Evolutionary conservation across 495 filamentous ascomycete species (phyloP).

Genomic region (Podospora anserina): DNA sequence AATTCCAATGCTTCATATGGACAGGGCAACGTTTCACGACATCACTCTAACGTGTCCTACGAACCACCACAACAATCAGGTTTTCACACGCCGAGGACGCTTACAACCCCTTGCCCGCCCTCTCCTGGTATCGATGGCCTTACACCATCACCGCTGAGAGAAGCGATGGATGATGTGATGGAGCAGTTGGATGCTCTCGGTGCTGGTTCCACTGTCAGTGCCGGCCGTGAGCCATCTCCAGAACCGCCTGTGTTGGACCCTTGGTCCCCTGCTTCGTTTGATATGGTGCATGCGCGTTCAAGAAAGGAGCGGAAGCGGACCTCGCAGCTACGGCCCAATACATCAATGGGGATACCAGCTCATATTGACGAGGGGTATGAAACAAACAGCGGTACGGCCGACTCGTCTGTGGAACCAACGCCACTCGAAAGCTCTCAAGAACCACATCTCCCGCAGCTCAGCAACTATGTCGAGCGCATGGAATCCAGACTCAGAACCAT

Average conservation of each 20-base stretch:
- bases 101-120: constrained; percentile 53
- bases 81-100: constrained; percentile 50
- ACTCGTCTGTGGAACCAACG: constrained; percentile 40
- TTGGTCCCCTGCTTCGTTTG: constrained; percentile 90
- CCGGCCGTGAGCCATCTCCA: constrained; percentile 37
- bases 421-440: constrained; percentile 47
- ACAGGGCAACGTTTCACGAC: constrained; percentile 12
- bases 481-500: constrained; percentile 73
- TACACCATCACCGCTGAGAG: constrained; percentile 86
- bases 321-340: constrained; percentile 56
- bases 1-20: constrained; percentile 29
- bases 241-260: constrained; percentile 60
- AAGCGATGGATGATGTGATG: constrained; percentile 98
- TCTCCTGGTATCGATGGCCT: constrained; percentile 62
- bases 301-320: constrained; percentile 31
- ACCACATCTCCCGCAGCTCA: constrained; percentile 61
- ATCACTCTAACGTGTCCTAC: constrained; percentile 32
- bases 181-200: constrained; percentile 90
- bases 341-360: constrained; percentile 65
- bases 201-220: constrained; percentile 44
- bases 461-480: constrained; percentile 86
- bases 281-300: constrained; percentile 51
- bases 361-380: constrained; percentile 53
- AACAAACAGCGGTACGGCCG: constrained; percentile 49
- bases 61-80: constrained; percentile 31